phyloP scores from a whole-genome alignment of 495 filamentous ascomycete genomes.

The Aspergillus kassunensis region DNA sequence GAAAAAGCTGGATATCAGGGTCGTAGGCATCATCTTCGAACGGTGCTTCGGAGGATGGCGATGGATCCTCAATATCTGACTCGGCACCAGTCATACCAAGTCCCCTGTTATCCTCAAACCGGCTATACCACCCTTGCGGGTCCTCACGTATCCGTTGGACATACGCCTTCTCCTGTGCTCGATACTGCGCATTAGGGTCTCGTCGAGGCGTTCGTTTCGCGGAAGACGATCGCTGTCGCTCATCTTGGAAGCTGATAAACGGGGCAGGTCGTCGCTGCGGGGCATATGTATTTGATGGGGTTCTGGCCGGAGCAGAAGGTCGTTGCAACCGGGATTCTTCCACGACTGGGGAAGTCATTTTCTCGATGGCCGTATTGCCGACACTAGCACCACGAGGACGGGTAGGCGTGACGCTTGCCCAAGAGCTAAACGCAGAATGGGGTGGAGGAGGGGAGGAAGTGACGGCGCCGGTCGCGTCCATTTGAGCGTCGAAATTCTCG shows the following conservation, averaged over 20 bases:
- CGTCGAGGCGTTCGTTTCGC: constrained; percentile 47
- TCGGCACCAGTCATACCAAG: constrained; percentile 62
- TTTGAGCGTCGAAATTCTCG: constrained; percentile 34
- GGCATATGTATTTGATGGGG: constrained; percentile 71
- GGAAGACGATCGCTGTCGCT: constrained; percentile 52
- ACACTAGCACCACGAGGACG: constrained; percentile 42
- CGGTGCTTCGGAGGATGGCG: constrained; percentile 76
- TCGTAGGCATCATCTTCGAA: constrained; percentile 84
- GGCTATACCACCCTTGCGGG: constrained; percentile 61
- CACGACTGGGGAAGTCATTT: constrained; percentile 13
- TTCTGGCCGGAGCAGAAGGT: constrained; percentile 57
- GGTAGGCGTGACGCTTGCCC: constrained; percentile 32
- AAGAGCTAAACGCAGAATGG: constrained; percentile 38
- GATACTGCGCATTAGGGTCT: constrained; percentile 76
- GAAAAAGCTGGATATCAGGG: constrained; percentile 87
- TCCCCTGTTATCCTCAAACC: constrained; percentile 67
- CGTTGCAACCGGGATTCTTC: constrained; percentile 48
- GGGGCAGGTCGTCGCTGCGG: constrained; percentile 69
- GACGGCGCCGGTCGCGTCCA: constrained; percentile 41
- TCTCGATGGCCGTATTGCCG: constrained; percentile 33
- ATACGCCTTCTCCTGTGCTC: constrained; percentile 77
- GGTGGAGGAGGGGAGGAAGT: constrained; percentile 39
- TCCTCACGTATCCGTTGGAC: constrained; percentile 73
- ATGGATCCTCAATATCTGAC: constrained; percentile 86
- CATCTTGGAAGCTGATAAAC: constrained; percentile 48